Conservation (phyloP, 176 grass and related monocot genomes). For the Paspalum vaginatum region DNA sequence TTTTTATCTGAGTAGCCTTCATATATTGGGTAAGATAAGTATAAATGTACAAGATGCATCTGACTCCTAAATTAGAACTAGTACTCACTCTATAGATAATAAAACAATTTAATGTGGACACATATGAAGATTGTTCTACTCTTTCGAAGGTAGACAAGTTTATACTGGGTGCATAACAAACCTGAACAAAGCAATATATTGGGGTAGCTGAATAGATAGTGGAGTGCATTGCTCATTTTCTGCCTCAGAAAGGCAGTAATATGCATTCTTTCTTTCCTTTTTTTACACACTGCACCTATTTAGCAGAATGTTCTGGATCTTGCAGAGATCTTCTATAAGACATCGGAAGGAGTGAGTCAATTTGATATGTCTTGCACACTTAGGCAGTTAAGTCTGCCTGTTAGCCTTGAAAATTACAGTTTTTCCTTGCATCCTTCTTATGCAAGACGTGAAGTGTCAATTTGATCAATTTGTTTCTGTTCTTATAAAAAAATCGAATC, state of each 20-base stretch:
- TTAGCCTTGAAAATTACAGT: not conserved
- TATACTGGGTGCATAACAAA: not conserved
- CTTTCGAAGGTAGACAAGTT: not conserved
- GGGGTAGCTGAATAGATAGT: not conserved
- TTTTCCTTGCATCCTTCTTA: not conserved
- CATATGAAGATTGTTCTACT: slow-evolving; percentile 6
- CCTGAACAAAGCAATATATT: slow-evolving; percentile 9
- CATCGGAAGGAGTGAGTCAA: not conserved
- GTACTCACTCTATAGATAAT: not conserved
- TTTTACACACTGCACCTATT: not conserved
- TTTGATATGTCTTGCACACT: not conserved
- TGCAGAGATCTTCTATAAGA: not conserved
- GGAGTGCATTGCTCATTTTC: no score
- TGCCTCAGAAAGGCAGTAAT: not conserved
- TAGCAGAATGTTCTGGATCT: not conserved
- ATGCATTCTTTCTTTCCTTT: not conserved
- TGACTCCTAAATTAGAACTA: not conserved
- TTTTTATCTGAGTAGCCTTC: slow-evolving; percentile 1
- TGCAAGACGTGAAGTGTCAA: not conserved
- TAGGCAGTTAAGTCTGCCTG: not conserved
- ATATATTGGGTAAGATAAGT: not conserved
- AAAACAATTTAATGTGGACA: not conserved
- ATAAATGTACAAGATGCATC: not conserved
- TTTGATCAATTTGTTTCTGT: slow-evolving; percentile 25
- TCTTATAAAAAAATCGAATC: no score